Evolutionary conservation across 202 grass and related monocot species (phyloP), one percentile per base, ranked within the genome.

Genomic region (Setaria viridis): DNA sequence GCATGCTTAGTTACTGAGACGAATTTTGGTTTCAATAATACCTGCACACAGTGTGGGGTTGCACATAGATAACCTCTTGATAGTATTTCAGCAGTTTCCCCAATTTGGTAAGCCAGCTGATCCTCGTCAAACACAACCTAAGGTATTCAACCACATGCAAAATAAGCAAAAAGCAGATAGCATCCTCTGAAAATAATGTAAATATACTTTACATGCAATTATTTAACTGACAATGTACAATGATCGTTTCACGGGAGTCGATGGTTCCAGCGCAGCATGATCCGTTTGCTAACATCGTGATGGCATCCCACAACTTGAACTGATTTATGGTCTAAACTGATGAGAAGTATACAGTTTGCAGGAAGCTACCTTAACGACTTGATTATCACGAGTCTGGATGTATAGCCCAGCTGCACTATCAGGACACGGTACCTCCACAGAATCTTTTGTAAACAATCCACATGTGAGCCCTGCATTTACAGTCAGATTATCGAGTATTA

Each of bases 21-120:
- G 39, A 50, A 68, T 76, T 42, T 57, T 58, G 17, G 41, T 65
- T 14, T 7, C 64, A 4, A 62, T 54, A 92, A 79, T 89, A 98
- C 96, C 91, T 99, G 92, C 54, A 99, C 96, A 91, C 96, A 94
- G 85, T 99, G 93, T 70, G 96, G 96, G 39, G 96, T 99, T 70
- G 96, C 93, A 92, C 90, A 94, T 72, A 99, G 85, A 85, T 69
- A 80, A 70, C 93, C 91, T 87, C 87, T 84, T 79, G 91, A 93
- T 69, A 98, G 66, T 86, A 94, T 94, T 92, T 98, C 96, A 80
- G 91, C 92, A 64, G 96, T 98, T 91, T 98, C 96, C 20, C 93
- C 96, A 81, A 99, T 94, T 92, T 99, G 96, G 76, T 94, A 99
- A 76, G 93, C 96, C 77, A 99, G 81, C 88, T 99, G 91, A 76